phyloP scores from a whole-genome alignment of 2,329 filamentous ascomycete genomes.

The Fusarium sp. region DNA sequence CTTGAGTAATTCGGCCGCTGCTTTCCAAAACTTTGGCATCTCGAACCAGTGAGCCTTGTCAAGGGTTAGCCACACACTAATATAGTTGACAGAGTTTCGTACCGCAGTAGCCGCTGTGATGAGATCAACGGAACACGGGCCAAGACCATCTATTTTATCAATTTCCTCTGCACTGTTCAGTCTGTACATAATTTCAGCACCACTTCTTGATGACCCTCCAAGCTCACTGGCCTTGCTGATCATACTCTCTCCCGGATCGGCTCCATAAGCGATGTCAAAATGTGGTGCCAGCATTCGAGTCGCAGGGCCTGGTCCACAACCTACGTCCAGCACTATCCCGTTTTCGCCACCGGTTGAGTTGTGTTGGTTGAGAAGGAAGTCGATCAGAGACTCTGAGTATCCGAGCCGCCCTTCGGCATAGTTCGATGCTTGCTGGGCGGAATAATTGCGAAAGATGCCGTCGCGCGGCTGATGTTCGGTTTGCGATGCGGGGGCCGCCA shows the following conservation, averaged over 20 bases:
- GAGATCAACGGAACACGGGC: slow-evolving; percentile 1
- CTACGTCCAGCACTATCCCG: neutral
- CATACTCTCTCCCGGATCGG: slow-evolving; percentile 12
- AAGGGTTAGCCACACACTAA: accelerated
- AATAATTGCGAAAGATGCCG: slow-evolving; percentile 11
- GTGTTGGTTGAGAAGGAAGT: neutral
- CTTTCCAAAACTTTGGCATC: slow-evolving; percentile 12
- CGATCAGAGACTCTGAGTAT: neutral
- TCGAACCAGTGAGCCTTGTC: slow-evolving; percentile 10
- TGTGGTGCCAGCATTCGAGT: slow-evolving; percentile 7
- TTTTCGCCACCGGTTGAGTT: neutral
- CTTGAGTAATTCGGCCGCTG: slow-evolving; percentile 9
- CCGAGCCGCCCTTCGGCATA: neutral
- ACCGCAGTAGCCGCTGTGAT: slow-evolving; percentile 16
- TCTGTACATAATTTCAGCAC: neutral
- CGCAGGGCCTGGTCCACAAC: slow-evolving; percentile 4
- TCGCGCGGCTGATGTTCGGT: neutral
- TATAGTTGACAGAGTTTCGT: accelerated
- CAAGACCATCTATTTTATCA: neutral
- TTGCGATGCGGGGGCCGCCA: neutral
- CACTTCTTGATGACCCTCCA: neutral
- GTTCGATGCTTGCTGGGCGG: slow-evolving; percentile 1
- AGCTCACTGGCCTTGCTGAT: neutral
- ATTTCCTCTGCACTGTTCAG: neutral
- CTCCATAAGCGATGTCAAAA: slow-evolving; percentile 6